Percentiles rank a stretch among this genome's conserved stretches.
Evolutionary conservation across 805 yeast species (phyloP).

Genomic region (Ogataea kodamae): DNA sequence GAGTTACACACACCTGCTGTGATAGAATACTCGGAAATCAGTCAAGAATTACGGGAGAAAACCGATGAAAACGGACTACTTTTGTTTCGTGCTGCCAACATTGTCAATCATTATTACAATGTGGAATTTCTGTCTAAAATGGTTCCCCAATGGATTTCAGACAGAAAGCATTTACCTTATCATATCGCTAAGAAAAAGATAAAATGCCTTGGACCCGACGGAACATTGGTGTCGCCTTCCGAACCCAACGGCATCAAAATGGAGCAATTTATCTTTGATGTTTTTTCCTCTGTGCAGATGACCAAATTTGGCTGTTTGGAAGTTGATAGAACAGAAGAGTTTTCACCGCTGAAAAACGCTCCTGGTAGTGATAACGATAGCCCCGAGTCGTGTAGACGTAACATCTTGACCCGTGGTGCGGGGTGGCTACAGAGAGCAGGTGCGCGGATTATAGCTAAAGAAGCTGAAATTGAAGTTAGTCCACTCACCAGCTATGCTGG

Average conservation of each 20-base stretch:
- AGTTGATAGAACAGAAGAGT: conserved; percentile 80
- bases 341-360: conserved; percentile 91
- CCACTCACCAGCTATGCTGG: conserved; percentile 72
- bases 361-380: conserved; percentile 79
- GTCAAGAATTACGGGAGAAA: conserved; percentile 65
- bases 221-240: conserved; percentile 54
- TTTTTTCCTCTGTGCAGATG: conserved; percentile 74
- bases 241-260: conserved; percentile 88
- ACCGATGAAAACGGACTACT: conserved; percentile 60
- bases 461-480: conserved; percentile 62
- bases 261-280: conserved; percentile 96
- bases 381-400: conserved; percentile 73
- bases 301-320: conserved; percentile 84
- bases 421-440: conserved; percentile 57
- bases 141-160: conserved; percentile 68
- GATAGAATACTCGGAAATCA: conserved; percentile 91
- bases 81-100: conserved; percentile 88
- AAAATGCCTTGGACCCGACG: conserved; percentile 44
- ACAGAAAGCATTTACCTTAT: conserved; percentile 73
- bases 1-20: conserved; percentile 70
- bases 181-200: conserved; percentile 94
- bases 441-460: conserved; percentile 3
- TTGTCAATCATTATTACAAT: conserved; percentile 93
- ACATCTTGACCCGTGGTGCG: conserved; percentile 63
- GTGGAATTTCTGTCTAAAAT: conserved; percentile 60